A percentile compares a stretch with the other conserved stretches of the same genome.
Evolutionary conservation across 139 green algal genomes (phyloP).

Genomic region (Chlorella sp.): DNA sequence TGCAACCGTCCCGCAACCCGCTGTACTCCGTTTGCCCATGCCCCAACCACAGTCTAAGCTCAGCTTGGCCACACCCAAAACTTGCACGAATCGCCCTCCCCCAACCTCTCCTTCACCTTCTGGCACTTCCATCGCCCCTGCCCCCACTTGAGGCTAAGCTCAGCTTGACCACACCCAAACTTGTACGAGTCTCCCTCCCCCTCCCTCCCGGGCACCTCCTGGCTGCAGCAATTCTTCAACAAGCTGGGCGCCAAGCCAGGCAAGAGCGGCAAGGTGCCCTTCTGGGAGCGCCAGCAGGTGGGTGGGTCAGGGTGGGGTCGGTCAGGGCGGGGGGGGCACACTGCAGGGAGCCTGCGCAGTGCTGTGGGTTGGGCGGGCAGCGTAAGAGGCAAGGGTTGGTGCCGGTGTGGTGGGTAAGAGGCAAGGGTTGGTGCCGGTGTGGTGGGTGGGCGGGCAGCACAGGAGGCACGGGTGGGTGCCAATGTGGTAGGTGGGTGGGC

Average conservation of each 20-base stretch:
- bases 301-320: neutral
- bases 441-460: neutral
- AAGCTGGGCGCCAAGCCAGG: constrained; percentile 48
- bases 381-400: neutral
- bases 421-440: neutral
- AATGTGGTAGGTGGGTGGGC: neutral
- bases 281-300: constrained; percentile 50
- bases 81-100: too few species aligned
- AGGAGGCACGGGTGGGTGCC: neutral
- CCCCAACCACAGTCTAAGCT: too few species aligned
- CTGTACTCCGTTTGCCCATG: too few species aligned
- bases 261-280: constrained; percentile 64
- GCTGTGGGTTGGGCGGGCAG: neutral
- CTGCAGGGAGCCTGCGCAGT: too few species aligned
- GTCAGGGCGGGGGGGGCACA: neutral
- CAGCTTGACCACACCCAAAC: neutral
- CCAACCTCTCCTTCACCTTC: neutral
- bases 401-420: neutral
- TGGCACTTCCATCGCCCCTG: too few species aligned
- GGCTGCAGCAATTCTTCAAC: constrained; percentile 39
- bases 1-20: too few species aligned
- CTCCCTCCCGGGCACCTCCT: neutral
- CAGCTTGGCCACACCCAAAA: too few species aligned
- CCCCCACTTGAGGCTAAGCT: neutral
- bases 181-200: neutral